phyloP scores from a whole-genome alignment of 371 early-diverging fungal species.

The Syncephalastrum monosporum region DNA sequence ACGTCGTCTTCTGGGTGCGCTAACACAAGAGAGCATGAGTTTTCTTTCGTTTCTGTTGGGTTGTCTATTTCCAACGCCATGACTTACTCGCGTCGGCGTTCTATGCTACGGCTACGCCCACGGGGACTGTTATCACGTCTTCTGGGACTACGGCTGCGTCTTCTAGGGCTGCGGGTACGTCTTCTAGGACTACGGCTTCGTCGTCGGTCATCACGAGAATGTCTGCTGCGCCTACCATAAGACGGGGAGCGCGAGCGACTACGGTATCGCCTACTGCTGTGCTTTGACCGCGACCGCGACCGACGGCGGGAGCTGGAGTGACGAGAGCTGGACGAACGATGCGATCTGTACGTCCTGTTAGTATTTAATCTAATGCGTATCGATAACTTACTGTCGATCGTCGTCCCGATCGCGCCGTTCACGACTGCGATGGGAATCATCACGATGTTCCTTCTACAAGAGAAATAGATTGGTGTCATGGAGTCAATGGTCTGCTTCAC shows the following conservation, averaged over 20 bases:
- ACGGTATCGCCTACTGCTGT: constrained; percentile 41
- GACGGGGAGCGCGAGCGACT: constrained; percentile 26
- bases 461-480: background rate
- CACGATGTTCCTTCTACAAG: constrained; percentile 1
- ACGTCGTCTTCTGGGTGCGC: constrained; percentile 25
- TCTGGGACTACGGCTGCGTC: constrained; percentile 14
- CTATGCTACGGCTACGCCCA: constrained; percentile 32
- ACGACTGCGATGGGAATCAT: background rate
- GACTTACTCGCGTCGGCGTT: constrained; percentile 14
- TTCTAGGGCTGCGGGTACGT: constrained; percentile 23
- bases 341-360: constrained; percentile 1
- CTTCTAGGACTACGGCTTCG: constrained; percentile 40
- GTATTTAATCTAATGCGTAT: background rate
- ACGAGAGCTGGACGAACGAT: constrained; percentile 25
- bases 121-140: constrained; percentile 4
- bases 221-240: constrained; percentile 23
- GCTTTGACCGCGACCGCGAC: constrained; percentile 49
- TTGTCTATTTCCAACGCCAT: too few species aligned
- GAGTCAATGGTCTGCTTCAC: background rate
- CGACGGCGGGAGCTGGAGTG: constrained; percentile 40
- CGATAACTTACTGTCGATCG: constrained; percentile 22
- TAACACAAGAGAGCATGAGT: background rate
- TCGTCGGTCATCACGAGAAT: constrained; percentile 41
- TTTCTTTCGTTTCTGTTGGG: background rate
- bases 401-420: constrained; percentile 14